A percentile compares a stretch with the other conserved stretches of the same genome.
Evolutionary conservation across 106 monocot species (phyloP).

Genomic region (Posidonia australis): DNA sequence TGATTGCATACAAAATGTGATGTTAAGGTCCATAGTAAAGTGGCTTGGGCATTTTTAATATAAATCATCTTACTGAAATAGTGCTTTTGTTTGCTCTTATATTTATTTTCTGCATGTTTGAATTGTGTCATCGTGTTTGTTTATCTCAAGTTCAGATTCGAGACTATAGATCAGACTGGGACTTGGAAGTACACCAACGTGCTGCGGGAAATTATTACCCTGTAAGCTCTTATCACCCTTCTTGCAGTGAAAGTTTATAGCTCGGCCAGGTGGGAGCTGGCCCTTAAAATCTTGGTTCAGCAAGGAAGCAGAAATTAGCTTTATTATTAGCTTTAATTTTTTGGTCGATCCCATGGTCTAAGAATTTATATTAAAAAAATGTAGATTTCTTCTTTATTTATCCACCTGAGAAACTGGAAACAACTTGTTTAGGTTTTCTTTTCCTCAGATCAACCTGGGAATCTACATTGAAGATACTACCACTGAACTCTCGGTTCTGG

Average conservation of each 20-base stretch:
- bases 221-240: conserved; percentile 36
- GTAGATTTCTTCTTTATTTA: no score
- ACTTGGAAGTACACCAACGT: conserved; percentile 82
- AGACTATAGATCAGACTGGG: conserved; percentile 92
- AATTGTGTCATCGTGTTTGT: conserved; percentile 6
- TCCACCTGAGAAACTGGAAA: not conserved
- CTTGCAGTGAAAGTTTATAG: conserved; percentile 1
- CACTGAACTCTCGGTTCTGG: conserved; percentile 72
- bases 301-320: no score
- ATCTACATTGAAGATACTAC: conserved; percentile 59
- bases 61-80: no score
- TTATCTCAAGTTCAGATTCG: conserved; percentile 54
- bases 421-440: not conserved
- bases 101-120: not conserved
- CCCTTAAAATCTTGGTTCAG: not conserved
- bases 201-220: conserved; percentile 98
- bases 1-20: no score
- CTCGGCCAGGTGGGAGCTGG: not conserved
- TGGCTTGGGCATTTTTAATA: no score
- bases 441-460: conserved; percentile 86
- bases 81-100: no score
- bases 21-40: no score
- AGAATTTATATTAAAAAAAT: no score
- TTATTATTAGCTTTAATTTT: no score
- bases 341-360: no score